A percentile compares a stretch with the other conserved stretches of the same genome.
Evolutionary conservation across 495 filamentous ascomycete species (phyloP).

Genomic region (Tricharina praecox): DNA sequence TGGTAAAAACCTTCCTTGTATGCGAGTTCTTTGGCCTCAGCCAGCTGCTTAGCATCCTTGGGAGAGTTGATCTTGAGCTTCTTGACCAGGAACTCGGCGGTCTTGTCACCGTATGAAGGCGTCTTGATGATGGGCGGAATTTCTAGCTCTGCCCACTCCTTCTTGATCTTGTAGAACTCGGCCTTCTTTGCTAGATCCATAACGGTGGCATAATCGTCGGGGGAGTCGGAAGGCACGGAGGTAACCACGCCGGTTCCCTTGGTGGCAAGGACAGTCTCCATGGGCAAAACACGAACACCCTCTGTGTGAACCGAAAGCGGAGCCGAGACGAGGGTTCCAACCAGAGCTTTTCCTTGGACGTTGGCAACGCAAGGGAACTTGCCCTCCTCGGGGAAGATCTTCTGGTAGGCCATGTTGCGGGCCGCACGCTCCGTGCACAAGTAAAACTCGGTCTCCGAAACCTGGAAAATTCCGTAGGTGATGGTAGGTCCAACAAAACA

Average conservation of each 20-base stretch:
- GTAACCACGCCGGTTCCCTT: slow-evolving; percentile 97
- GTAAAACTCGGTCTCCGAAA: slow-evolving; percentile 67
- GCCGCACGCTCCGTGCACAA: slow-evolving; percentile 74
- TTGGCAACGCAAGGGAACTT: slow-evolving; percentile 57
- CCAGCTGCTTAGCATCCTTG: slow-evolving; percentile 77
- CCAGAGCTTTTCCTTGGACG: slow-evolving; percentile 55
- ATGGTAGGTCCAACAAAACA: slow-evolving; percentile 89
- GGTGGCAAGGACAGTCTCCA: slow-evolving; percentile 77
- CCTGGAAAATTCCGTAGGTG: slow-evolving; percentile 77
- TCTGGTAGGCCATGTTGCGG: slow-evolving; percentile 92
- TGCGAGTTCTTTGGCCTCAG: slow-evolving; percentile 85
- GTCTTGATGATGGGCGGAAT: slow-evolving; percentile 80
- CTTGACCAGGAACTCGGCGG: slow-evolving; percentile 69
- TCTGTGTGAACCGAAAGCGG: slow-evolving; percentile 76
- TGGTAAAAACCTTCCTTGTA: slow-evolving; percentile 98
- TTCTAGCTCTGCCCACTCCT: slow-evolving; percentile 86
- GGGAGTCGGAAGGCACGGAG: slow-evolving; percentile 85
- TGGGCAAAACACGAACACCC: slow-evolving; percentile 75
- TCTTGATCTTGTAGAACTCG: slow-evolving; percentile 93
- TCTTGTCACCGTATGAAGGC: slow-evolving; percentile 70
- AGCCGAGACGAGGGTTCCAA: slow-evolving; percentile 74
- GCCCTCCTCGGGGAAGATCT: slow-evolving; percentile 59
- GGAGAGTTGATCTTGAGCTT: slow-evolving; percentile 91
- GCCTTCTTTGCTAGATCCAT: slow-evolving; percentile 83
- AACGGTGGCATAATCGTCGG: slow-evolving; percentile 85